Conservation (phyloP, 2,329 filamentous ascomycete genomes). For the Cladosporium phlei region DNA sequence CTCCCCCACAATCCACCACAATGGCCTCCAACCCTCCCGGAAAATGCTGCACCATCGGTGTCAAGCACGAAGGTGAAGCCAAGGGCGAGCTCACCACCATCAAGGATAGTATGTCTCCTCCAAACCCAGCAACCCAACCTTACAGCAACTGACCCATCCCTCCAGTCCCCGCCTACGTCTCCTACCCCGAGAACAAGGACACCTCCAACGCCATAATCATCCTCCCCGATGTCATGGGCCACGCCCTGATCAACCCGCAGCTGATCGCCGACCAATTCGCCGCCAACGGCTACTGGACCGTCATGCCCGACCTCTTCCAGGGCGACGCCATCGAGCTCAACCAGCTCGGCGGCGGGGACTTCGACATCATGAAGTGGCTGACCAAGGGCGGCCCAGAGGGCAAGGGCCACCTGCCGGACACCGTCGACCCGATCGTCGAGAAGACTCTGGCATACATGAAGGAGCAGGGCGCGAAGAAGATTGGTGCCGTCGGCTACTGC, state of each 20-base stretch:
- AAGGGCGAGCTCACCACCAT: slow-evolving; percentile 33
- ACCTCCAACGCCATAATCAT: slow-evolving; percentile 54
- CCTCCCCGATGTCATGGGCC: slow-evolving; percentile 56
- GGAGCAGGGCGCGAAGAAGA: slow-evolving; percentile 44
- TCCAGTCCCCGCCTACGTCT: slow-evolving; percentile 52
- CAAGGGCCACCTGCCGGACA: slow-evolving; percentile 36
- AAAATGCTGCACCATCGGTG: slow-evolving; percentile 36
- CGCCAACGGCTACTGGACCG: slow-evolving; percentile 63
- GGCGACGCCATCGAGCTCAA: slow-evolving; percentile 58
- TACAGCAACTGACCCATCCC: slow-evolving; percentile 9
- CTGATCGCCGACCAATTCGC: slow-evolving; percentile 70
- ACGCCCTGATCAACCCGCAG: slow-evolving; percentile 48
- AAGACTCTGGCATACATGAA: slow-evolving; percentile 45
- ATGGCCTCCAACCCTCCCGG: slow-evolving; percentile 35
- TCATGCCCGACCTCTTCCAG: slow-evolving; percentile 68
- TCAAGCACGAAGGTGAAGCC: slow-evolving; percentile 33
- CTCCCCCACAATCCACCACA: slow-evolving; percentile 9
- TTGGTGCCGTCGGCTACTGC: slow-evolving; percentile 48
- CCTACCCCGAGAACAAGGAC: slow-evolving; percentile 49
- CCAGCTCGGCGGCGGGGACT: slow-evolving; percentile 44
- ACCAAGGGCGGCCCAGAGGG: slow-evolving; percentile 26
- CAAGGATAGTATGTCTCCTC: slow-evolving; percentile 26
- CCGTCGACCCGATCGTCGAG: slow-evolving; percentile 52
- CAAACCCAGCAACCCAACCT: neutral
- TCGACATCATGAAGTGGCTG: slow-evolving; percentile 50